A percentile compares a stretch with the other conserved stretches of the same genome.
phyloP scores from a whole-genome alignment of 169 alveolate genomes.

The Plasmodium relictum region DNA sequence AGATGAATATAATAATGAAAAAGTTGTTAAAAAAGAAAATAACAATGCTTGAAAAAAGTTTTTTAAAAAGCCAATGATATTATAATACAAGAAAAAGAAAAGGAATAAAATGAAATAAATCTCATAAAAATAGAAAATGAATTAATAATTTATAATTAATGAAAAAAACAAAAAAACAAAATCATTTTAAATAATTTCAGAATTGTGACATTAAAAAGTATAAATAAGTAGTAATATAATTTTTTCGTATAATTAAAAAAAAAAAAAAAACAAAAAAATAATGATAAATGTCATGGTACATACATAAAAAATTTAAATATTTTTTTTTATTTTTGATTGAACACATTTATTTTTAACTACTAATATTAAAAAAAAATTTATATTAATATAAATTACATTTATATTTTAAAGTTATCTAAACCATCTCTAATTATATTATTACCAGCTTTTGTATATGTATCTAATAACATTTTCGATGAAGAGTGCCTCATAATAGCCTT shows the following conservation, averaged over 20 bases:
- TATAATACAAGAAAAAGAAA: background rate
- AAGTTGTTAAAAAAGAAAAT: background rate
- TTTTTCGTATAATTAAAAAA: too few relatives aligned
- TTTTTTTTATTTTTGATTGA: too few relatives aligned
- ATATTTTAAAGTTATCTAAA: constrained; percentile 80
- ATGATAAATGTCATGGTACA: too few relatives aligned
- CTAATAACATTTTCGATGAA: constrained; percentile 83
- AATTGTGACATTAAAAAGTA: too few relatives aligned
- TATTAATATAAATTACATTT: constrained; percentile 74
- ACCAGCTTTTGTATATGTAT: constrained; percentile 85
- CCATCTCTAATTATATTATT: constrained; percentile 83
- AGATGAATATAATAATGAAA: background rate
- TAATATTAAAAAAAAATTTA: background rate
- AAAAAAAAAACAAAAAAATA: too few relatives aligned
- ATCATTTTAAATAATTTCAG: too few relatives aligned
- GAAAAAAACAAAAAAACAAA: too few relatives aligned
- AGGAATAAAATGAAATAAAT: background rate
- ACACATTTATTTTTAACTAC: too few relatives aligned
- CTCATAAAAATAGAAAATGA: too few relatives aligned
- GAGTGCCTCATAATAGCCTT: constrained; percentile 87
- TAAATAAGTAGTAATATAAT: too few relatives aligned
- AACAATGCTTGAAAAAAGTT: background rate
- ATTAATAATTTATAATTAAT: too few relatives aligned
- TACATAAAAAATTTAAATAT: too few relatives aligned
- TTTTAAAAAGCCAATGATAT: background rate